Conservation (phyloP, 495 filamentous ascomycete species). For the Tuber umbilicatum region DNA sequence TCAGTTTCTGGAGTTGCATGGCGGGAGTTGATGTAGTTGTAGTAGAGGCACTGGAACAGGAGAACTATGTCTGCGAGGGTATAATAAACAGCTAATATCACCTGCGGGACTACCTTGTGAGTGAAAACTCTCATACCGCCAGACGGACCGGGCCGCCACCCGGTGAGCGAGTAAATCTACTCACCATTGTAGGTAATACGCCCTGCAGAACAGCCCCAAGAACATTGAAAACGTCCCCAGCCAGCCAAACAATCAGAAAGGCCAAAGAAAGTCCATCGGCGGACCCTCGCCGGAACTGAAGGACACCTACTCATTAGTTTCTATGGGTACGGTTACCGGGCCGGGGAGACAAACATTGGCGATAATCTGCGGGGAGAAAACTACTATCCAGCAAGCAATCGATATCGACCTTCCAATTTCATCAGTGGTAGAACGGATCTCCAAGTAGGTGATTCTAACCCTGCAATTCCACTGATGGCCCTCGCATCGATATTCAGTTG, state of each 20-base stretch:
- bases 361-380: slow-evolving; percentile 94
- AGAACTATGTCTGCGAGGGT: slow-evolving; percentile 88
- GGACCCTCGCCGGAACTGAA: slow-evolving; percentile 65
- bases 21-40: slow-evolving; percentile 62
- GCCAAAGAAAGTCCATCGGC: slow-evolving; percentile 83
- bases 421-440: slow-evolving; percentile 19
- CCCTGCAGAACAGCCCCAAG: slow-evolving; percentile 86
- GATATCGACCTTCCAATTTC: slow-evolving; percentile 64
- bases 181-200: slow-evolving; percentile 83
- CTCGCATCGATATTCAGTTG: slow-evolving; percentile 23
- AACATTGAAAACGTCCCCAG: slow-evolving; percentile 95
- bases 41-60: slow-evolving; percentile 85
- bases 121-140: not conserved
- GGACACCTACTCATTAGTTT: not conserved
- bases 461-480: slow-evolving; percentile 36
- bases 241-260: slow-evolving; percentile 85
- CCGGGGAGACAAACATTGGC: slow-evolving; percentile 53
- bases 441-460: slow-evolving; percentile 14
- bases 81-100: slow-evolving; percentile 91
- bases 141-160: too few species aligned
- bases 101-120: slow-evolving; percentile 38
- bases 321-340: not conserved
- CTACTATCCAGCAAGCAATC: slow-evolving; percentile 95
- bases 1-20: slow-evolving; percentile 20
- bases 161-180: not conserved